Percentiles rank a stretch among this genome's conserved stretches.
These are phyloP conservation scores for Saccharomycopsis fibuligera DNA, from an alignment of 805 yeast genomes.

Conservation along the genomic window DNA sequence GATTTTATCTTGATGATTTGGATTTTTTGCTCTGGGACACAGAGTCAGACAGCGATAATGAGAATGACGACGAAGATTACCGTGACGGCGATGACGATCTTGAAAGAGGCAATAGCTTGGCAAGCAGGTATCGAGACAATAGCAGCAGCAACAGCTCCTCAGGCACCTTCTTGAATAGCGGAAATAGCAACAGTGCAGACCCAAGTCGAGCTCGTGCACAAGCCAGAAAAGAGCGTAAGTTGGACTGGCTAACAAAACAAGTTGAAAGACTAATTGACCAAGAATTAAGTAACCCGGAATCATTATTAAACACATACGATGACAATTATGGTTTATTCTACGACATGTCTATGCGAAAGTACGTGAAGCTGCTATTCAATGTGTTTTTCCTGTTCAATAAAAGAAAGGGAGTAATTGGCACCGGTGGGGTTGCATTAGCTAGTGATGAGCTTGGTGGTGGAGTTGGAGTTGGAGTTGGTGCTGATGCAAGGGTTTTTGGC, in stretches of 20 bases:
- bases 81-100: slow-evolving; percentile 24
- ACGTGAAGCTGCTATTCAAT: background rate
- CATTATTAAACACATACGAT: slow-evolving; percentile 18
- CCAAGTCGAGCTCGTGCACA: too few relatives aligned
- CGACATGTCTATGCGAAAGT: slow-evolving; percentile 1
- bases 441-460: background rate
- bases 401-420: background rate
- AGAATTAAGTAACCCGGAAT: slow-evolving; percentile 7
- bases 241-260: background rate
- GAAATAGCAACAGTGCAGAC: background rate
- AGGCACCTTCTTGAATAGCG: background rate
- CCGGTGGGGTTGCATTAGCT: background rate
- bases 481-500: background rate
- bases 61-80: slow-evolving; percentile 35
- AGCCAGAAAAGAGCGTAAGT: background rate
- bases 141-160: too few relatives aligned
- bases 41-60: slow-evolving; percentile 4
- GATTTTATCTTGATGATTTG: slow-evolving; percentile 28
- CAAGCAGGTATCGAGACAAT: too few relatives aligned
- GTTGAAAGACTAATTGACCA: slow-evolving; percentile 12
- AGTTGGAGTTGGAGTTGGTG: background rate
- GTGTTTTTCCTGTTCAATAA: too few relatives aligned
- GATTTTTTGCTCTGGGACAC: slow-evolving; percentile 20
- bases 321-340: slow-evolving; percentile 15
- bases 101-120: background rate